A percentile compares a stretch with the other conserved stretches of the same genome.
These are phyloP conservation scores for Ophiostoma novo-ulmi DNA, from an alignment of 2,329 filamentous ascomycete genomes.

Conservation along the genomic window DNA sequence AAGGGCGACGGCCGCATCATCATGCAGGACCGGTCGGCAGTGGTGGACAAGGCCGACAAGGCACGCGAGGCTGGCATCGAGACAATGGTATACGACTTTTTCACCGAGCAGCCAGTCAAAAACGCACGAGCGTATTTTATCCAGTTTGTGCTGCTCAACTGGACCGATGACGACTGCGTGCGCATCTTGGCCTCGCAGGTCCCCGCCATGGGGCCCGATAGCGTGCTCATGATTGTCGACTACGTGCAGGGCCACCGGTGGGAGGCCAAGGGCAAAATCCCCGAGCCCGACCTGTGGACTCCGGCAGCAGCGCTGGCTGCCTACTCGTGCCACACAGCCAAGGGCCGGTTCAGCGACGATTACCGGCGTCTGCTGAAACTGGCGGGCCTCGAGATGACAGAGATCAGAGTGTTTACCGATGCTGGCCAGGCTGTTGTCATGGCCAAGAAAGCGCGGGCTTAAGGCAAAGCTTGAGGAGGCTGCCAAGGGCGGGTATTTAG, in stretches of 20 bases:
- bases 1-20: background rate
- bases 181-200: background rate
- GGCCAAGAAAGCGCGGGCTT: background rate
- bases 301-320: background rate
- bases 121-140: background rate
- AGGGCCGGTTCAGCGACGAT: background rate
- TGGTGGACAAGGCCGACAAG: background rate
- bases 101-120: background rate
- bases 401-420: background rate
- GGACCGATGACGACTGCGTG: background rate
- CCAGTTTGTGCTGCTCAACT: background rate
- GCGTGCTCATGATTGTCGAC: background rate
- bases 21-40: background rate
- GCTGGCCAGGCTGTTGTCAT: background rate
- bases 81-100: background rate
- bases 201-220: background rate
- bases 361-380: background rate
- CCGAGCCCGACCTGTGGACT: background rate
- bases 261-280: background rate
- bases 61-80: background rate
- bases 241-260: background rate
- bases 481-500: background rate
- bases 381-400: background rate
- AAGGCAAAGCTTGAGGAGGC: background rate
- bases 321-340: background rate